Base-by-base conservation (phyloP, 2,329 filamentous ascomycete genomes). In the Septoria petroselini region DNA sequence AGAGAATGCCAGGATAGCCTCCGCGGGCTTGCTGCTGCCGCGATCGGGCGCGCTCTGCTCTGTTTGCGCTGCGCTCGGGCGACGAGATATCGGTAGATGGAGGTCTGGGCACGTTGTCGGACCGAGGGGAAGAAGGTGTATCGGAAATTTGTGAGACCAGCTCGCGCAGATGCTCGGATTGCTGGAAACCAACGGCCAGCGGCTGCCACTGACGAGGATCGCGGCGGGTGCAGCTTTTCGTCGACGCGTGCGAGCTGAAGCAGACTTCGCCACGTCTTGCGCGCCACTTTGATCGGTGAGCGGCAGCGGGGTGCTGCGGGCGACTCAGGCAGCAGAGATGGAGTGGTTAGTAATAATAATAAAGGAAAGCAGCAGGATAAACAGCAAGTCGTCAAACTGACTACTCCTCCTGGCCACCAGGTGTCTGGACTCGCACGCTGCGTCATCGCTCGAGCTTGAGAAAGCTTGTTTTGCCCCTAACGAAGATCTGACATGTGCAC, bases 61-160 rank as follows among this genome's bases (percentile, higher is more conserved):
- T 62, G 55, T 53, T 62, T 61, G 46, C 64, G 64, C 27, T 64
- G 49, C 11, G 62, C 55, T 38, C 59, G 56, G 23, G 66, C 60
- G 25, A 65, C 53, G 37, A 69, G 62, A 43, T 68, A 70, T 37
- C 64, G 55, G 35, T 93, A 94, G 57, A 95, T 82, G 48, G 83
- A 81, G 30, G 84, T 84, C 70, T 95, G 89, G 7, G 88, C 72
- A 45, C 78, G 76, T 65, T 84, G 81, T 63, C 85, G 86, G 61
- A 88, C 78, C 42, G 76, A 73, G 9, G 88, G 87, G 18, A 95
- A 70, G 4, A 81, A 87, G 61, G 90, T 82, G 77, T 88, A 80
- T 55, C 82, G 86, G 67, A 95, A 82, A 58, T 77, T 74, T 60
- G 84, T 77, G 46, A 93, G 74, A 54, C 78, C 80, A 52, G 83